Evolutionary conservation across 2,329 filamentous ascomycete species (phyloP).

Genomic region (Fusarium sp.): DNA sequence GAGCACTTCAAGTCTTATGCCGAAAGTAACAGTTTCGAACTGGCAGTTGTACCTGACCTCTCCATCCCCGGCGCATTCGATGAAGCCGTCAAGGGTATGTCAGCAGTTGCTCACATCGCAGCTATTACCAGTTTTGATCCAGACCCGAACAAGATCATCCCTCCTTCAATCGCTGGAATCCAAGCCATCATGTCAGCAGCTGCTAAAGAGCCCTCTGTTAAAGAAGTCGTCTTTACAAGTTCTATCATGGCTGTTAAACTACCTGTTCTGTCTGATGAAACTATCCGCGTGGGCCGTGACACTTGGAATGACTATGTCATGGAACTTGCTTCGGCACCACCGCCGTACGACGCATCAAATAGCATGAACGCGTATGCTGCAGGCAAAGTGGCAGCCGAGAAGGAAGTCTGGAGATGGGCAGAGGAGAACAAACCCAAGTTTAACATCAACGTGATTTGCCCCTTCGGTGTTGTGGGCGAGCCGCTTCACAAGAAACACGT

Average conservation of each 20-base stretch:
- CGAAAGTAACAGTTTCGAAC: slow-evolving; percentile 52
- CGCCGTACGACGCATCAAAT: slow-evolving; percentile 41
- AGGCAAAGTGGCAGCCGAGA: slow-evolving; percentile 52
- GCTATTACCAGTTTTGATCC: slow-evolving; percentile 56
- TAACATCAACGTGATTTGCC: slow-evolving; percentile 42
- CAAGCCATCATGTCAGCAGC: slow-evolving; percentile 58
- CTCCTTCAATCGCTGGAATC: slow-evolving; percentile 53
- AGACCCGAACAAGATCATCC: slow-evolving; percentile 60
- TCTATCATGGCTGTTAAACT: slow-evolving; percentile 37
- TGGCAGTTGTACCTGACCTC: slow-evolving; percentile 57
- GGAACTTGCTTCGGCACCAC: slow-evolving; percentile 50
- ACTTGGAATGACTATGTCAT: slow-evolving; percentile 53
- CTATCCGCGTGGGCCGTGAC: slow-evolving; percentile 32
- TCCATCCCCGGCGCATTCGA: slow-evolving; percentile 55
- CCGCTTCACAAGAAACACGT: slow-evolving; percentile 40
- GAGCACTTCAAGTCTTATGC: slow-evolving; percentile 50
- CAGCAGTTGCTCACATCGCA: slow-evolving; percentile 62
- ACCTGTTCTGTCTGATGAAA: background rate
- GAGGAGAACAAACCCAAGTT: slow-evolving; percentile 47
- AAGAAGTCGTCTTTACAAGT: slow-evolving; percentile 50
- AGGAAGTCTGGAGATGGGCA: slow-evolving; percentile 50
- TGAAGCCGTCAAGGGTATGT: slow-evolving; percentile 49
- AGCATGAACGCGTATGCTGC: slow-evolving; percentile 47
- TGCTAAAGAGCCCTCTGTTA: slow-evolving; percentile 56
- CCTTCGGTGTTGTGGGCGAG: slow-evolving; percentile 27